phyloP scores from a whole-genome alignment of 257 asterid species.

The Anisodus tanguticus region DNA sequence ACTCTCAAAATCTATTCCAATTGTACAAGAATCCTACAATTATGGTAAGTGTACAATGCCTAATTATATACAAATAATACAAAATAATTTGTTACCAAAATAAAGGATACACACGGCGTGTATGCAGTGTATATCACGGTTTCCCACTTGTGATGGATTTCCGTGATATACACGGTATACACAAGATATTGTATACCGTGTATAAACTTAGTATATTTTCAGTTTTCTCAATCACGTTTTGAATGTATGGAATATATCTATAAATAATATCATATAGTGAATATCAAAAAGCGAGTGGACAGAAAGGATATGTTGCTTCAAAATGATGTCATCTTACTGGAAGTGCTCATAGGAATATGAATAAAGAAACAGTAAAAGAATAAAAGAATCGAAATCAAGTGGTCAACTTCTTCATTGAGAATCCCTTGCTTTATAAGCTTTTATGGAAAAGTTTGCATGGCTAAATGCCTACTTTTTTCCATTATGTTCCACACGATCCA shows the following conservation, averaged over 20 bases:
- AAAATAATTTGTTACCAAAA: no score
- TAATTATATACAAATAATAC: no score
- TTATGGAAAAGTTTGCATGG: slow-evolving; percentile 18
- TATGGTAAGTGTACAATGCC: no score
- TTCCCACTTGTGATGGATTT: no score
- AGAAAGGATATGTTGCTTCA: background rate
- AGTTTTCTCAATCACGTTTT: no score
- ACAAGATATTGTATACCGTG: no score
- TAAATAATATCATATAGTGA: background rate
- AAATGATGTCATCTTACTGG: slow-evolving; percentile 3
- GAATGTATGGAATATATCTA: background rate
- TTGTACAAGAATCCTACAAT: no score
- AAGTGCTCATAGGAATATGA: background rate
- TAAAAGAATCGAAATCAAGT: background rate
- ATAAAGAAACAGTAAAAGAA: background rate
- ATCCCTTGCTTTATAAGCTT: background rate
- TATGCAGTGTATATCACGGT: no score
- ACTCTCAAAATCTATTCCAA: no score
- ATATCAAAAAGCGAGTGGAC: background rate
- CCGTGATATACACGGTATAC: no score
- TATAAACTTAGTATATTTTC: no score
- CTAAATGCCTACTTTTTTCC: background rate
- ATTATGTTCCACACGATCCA: background rate
- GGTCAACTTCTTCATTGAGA: background rate
- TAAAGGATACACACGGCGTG: no score